phyloP scores from a whole-genome alignment of 2,329 filamentous ascomycete species.

The Colletotrichum graminicola region DNA sequence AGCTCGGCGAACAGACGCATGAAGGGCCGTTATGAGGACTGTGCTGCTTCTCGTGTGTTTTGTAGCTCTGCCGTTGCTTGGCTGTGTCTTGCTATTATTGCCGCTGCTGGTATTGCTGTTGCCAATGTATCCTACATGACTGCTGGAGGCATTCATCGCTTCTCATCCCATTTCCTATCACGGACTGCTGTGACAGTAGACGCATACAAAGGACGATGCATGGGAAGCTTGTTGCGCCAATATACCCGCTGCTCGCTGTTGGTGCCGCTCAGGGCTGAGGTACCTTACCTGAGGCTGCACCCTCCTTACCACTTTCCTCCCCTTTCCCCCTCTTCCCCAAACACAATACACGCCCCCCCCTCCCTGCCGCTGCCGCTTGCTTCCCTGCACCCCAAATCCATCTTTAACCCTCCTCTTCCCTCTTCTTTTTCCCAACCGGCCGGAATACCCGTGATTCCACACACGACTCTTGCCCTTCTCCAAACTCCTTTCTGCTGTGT shows the following conservation, averaged over 20 bases:
- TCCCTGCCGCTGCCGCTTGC: conserved; percentile 11
- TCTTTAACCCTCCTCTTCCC: conserved; percentile 41
- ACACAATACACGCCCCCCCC: conserved; percentile 20
- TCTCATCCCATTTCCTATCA: conserved; percentile 24
- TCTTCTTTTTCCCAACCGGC: conserved; percentile 25
- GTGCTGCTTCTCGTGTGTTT: conserved; percentile 12
- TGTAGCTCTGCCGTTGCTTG: background rate
- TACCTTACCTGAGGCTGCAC: conserved; percentile 32
- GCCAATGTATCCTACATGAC: background rate
- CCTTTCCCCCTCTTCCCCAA: background rate
- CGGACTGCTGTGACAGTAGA: conserved; percentile 25
- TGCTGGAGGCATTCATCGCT: background rate
- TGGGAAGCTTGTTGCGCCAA: conserved; percentile 33
- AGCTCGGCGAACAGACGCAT: conserved; percentile 12
- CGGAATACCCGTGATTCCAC: conserved; percentile 27
- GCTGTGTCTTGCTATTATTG: background rate
- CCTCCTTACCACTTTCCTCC: background rate
- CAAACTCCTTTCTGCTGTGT: conserved; percentile 26
- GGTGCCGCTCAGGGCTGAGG: background rate
- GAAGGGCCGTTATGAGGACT: conserved; percentile 8
- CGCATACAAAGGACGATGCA: conserved; percentile 26
- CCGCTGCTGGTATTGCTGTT: background rate
- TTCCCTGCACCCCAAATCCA: conserved; percentile 35
- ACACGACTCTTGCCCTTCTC: conserved; percentile 31
- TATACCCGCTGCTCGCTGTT: background rate